Base-by-base conservation (phyloP, 352 stramenopile species). In the Phytopythium oedochilum region DNA sequence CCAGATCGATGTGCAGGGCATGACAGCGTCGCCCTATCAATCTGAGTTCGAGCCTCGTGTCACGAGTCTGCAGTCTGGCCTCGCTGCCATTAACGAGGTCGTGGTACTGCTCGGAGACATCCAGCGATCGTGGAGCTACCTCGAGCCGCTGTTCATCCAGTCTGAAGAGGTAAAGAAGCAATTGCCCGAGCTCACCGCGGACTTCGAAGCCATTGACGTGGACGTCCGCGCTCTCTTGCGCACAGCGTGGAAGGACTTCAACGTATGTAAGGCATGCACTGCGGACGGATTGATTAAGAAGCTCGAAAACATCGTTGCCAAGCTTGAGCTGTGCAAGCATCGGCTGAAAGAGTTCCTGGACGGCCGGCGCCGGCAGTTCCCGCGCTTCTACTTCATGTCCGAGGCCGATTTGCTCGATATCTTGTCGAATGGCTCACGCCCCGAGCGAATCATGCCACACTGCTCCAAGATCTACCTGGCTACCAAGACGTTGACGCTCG, bases 161-260 rank as follows among this genome's bases (percentile, higher is more conserved):
- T 98, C 90, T 0, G 95, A 98, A 64, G 95, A 98, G 75, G 95
- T 98, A 15, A 98, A 98, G 58, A 89, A 95, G 46, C 94, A 98
- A 55, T 71, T 98, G 5, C 95, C 95, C 3, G 91, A 98, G 61
- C 75, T 98, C 54, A 96, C 94, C 0, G 78, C 89, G 5, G 85
- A 97, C 53, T 98, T 98, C 63, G 91, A 94, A 67, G 82, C 93
- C 43, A 98, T 98, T 50, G 94, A 98, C 60, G 76, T 89, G 18
- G 88, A 98, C 17, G 93, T 98, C 28, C 90, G 93, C 18, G 55
- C 73, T 31, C 94, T 96, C 34, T 66, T 98, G 18, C 73, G 91
- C 28, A 76, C 70, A 17, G 86, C 94, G 11, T 97, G 81, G 84
- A 75, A 83, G 60, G 92, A 73, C 9, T 81, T 94, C 31, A 98